A percentile compares a stretch with the other conserved stretches of the same genome.
Evolutionary conservation across 2,329 filamentous ascomycete species (phyloP).

Genomic region (Helotiales sp.): DNA sequence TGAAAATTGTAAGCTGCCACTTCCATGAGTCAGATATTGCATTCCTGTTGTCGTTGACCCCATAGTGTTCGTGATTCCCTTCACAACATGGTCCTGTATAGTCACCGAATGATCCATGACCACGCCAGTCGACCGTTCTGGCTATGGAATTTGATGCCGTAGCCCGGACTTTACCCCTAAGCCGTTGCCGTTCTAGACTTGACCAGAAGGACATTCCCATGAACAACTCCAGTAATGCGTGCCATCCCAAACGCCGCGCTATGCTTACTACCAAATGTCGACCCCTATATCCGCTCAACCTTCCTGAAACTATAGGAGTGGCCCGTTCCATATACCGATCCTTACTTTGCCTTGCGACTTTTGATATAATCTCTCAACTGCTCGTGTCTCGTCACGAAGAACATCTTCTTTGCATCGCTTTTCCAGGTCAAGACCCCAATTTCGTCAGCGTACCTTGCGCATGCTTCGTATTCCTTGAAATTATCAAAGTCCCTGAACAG

Average conservation of each 20-base stretch:
- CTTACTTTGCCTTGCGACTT: slow-evolving; percentile 53
- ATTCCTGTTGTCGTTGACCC: background rate
- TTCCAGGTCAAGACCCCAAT: slow-evolving; percentile 89
- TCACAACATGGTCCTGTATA: too few species aligned
- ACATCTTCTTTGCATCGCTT: slow-evolving; percentile 75
- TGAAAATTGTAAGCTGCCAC: background rate
- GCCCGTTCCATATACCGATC: too few species aligned
- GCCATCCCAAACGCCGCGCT: slow-evolving; percentile 23
- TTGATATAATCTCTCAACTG: slow-evolving; percentile 82
- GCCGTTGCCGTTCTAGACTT: background rate
- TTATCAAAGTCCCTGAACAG: slow-evolving; percentile 86
- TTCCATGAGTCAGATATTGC: background rate
- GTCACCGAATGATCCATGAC: background rate
- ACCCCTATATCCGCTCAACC: too few species aligned
- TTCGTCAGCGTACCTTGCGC: slow-evolving; percentile 80
- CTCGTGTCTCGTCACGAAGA: slow-evolving; percentile 90
- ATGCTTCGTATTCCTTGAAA: slow-evolving; percentile 67
- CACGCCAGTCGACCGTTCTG: background rate
- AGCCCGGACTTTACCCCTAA: background rate
- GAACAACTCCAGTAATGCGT: background rate
- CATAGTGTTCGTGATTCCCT: background rate
- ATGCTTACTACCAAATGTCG: slow-evolving; percentile 11
- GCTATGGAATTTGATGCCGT: background rate
- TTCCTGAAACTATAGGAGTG: too few species aligned
- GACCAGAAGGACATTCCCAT: background rate